Conservation (phyloP, 352 stramenopile species). For the Pythium dissotocum region DNA sequence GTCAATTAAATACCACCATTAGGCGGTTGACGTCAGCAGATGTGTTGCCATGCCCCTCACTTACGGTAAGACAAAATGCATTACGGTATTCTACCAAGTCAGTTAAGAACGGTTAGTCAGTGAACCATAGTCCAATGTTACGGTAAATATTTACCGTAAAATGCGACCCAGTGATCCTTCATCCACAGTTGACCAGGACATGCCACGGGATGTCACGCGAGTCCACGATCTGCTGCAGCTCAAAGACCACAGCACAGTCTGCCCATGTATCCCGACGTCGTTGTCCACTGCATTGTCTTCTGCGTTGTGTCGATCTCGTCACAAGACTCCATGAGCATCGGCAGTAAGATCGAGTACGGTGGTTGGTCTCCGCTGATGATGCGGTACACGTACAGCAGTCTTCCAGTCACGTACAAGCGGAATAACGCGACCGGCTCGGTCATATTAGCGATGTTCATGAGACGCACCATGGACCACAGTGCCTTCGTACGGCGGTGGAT, state of each 20-base stretch:
- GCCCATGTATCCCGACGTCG: neutral
- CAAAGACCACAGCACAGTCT: neutral
- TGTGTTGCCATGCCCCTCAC: neutral
- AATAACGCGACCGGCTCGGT: slow-evolving; percentile 33
- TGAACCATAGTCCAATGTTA: no score
- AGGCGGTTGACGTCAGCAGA: neutral
- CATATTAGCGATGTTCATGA: slow-evolving; percentile 37
- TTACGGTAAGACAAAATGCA: no score
- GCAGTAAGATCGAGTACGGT: neutral
- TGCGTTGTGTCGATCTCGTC: neutral
- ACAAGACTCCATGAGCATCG: neutral
- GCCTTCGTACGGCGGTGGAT: slow-evolving; percentile 26
- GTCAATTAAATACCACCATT: neutral
- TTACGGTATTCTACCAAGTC: no score
- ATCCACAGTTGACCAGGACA: slow-evolving; percentile 20
- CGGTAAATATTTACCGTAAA: no score
- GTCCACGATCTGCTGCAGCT: slow-evolving; percentile 9
- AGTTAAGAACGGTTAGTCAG: no score
- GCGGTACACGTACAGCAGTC: slow-evolving; percentile 28
- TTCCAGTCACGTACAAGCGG: slow-evolving; percentile 22
- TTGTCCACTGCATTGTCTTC: neutral
- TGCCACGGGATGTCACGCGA: slow-evolving; percentile 21
- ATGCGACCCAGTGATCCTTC: neutral
- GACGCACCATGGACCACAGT: slow-evolving; percentile 31
- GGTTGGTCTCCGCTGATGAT: slow-evolving; percentile 2